phyloP scores from a whole-genome alignment of 352 stramenopile species.

The Pythium sp. region DNA sequence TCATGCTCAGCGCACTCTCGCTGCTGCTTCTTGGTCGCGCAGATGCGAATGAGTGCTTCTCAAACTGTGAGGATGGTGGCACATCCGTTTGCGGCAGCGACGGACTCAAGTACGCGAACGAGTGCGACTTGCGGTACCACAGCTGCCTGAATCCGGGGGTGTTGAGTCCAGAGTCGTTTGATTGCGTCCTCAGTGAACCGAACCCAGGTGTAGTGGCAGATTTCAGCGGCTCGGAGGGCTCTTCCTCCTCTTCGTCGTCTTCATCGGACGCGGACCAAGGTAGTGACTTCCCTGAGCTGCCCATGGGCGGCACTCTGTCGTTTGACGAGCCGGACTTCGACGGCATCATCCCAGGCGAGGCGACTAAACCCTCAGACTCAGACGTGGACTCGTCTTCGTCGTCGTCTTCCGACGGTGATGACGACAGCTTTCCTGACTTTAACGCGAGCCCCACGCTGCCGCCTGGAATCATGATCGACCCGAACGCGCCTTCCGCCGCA shows the following conservation, averaged over 20 bases:
- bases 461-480: slow-evolving; percentile 6
- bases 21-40: not conserved
- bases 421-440: not conserved
- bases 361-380: not conserved
- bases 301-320: not conserved
- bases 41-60: not conserved
- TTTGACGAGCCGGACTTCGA: slow-evolving; percentile 1
- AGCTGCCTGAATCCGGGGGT: not conserved
- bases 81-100: slow-evolving; percentile 22
- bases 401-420: not conserved
- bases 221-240: not conserved
- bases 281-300: not conserved
- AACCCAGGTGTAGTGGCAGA: too few relatives aligned
- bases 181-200: too few relatives aligned
- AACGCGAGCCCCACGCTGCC: not conserved
- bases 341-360: not conserved
- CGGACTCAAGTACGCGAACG: slow-evolving; percentile 14
- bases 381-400: not conserved
- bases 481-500: not conserved
- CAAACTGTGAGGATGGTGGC: not conserved
- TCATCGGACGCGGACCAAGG: not conserved
- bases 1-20: not conserved
- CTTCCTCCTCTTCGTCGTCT: not conserved
- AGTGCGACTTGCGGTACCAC: slow-evolving; percentile 12
- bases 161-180: not conserved